phyloP scores from a whole-genome alignment of 805 yeast species.

The Wickerhamiella lipophila region DNA sequence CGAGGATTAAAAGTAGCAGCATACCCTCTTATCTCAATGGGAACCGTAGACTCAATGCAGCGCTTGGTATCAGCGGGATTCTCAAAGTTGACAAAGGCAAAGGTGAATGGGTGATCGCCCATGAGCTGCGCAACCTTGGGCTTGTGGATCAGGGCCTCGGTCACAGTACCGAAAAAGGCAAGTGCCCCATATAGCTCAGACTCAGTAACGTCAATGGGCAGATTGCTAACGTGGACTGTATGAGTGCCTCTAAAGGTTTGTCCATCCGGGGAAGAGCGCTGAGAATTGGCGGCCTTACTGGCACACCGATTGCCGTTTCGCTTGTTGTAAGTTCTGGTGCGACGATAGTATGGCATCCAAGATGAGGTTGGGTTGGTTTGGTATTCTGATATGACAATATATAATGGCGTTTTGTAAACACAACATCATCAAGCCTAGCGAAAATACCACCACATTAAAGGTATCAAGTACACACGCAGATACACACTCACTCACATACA shows the following conservation, averaged over 20 bases:
- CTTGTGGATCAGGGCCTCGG: background rate
- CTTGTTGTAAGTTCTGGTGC: background rate
- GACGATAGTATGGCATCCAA: constrained; percentile 1
- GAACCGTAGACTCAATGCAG: constrained; percentile 2
- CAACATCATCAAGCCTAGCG: too few species aligned
- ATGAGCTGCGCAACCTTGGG: background rate
- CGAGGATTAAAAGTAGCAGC: constrained; percentile 2
- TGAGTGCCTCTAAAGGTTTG: background rate
- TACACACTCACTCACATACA: too few species aligned
- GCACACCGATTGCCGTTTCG: background rate
- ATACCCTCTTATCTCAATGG: constrained; percentile 5
- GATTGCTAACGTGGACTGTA: constrained; percentile 7
- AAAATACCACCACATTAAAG: too few species aligned
- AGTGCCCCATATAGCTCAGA: constrained; percentile 2
- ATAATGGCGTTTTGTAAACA: too few species aligned
- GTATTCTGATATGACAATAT: too few species aligned
- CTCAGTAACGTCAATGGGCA: constrained; percentile 3
- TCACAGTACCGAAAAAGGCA: background rate
- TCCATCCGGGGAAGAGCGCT: background rate
- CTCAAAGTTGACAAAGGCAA: constrained; percentile 4
- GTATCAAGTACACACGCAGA: too few species aligned
- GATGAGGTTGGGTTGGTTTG: background rate
- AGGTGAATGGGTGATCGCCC: background rate
- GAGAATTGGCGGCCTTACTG: background rate
- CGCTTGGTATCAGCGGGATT: background rate